Evolutionary conservation across 2,329 filamentous ascomycete genomes (phyloP), one percentile per base, ranked within the genome.

Genomic region (Chrysoporthe puriensis): DNA sequence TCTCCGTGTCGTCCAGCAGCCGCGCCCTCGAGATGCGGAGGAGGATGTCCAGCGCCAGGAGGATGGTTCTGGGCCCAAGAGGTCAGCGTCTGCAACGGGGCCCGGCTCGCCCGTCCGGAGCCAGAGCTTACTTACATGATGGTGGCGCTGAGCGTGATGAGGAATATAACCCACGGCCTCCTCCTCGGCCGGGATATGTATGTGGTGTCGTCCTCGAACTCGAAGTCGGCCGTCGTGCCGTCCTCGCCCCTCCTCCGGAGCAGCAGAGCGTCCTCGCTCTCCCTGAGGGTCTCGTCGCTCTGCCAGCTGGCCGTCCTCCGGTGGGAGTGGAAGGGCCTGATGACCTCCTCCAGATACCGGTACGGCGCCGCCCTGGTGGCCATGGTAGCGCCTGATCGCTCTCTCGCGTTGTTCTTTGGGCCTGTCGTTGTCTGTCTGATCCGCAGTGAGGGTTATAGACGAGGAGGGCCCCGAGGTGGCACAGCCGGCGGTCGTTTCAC

Each of bases 11-110:
- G 5, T 54, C 59, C 14, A n/a, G 43, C 48, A 64, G 70, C 8
- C 59, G 56, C 1, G 58, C 21, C 54, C 66, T 69, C 14, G 70
- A 70, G 4, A 69, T 7, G 14, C 71, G 70, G 5, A 74, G 5
- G 2, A 69, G 34, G 16, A 71, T 52, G 48, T 72, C 70, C 7
- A 75, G 26, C 26, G 40, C 36, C 61, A 66, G 36, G 32, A 70
- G 50, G 14, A 66, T 40, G 5, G 56, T 26, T 32, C 69, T 70
- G 14, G 9, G 13, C 5, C 9, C 26, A 26, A 14, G 8, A 54
- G 8, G 62, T 69, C 36, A 69, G 65, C 13, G 1, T 13, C 32
- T 18, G 48, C 26, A 43, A 36, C 1, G 2, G 7, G 21, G 2
- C 21, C 32, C 4, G 11, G 11, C n/a, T 21, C 13, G 40, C 40